These are phyloP conservation scores for Auricularia sp. DNA, from an alignment of 768 basidiomycete genomes.

Conservation along the genomic window DNA sequence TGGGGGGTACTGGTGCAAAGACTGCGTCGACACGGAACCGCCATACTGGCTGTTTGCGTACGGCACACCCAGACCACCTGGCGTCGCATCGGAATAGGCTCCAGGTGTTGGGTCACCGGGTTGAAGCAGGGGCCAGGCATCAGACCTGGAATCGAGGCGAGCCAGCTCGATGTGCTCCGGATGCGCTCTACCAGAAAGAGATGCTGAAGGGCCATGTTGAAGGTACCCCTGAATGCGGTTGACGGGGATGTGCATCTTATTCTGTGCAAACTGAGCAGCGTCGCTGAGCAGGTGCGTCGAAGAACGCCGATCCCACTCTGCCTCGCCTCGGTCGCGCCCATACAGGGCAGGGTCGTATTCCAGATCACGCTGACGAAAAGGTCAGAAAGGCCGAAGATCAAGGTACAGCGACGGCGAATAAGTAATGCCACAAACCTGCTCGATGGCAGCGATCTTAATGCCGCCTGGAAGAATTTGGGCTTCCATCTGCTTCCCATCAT, in stretches of 20 bases:
- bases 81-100: background rate
- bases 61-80: background rate
- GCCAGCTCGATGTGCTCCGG: background rate
- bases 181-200: background rate
- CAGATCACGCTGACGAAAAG: constrained; percentile 42
- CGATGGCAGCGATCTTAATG: constrained; percentile 72
- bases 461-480: constrained; percentile 68
- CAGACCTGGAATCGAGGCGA: background rate
- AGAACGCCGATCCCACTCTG: constrained; percentile 81
- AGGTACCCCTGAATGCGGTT: background rate
- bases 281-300: constrained; percentile 33
- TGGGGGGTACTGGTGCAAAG: background rate
- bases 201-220: background rate
- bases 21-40: background rate
- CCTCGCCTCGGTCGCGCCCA: constrained; percentile 69
- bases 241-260: background rate
- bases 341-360: constrained; percentile 77
- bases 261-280: constrained; percentile 10
- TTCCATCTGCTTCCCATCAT: constrained; percentile 67
- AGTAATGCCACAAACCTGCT: constrained; percentile 37
- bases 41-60: background rate
- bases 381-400: background rate
- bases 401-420: constrained; percentile 6
- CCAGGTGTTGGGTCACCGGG: background rate
- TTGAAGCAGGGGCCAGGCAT: background rate